Conservation (phyloP, 257 asterid species). For the Leonotis leonurus region DNA sequence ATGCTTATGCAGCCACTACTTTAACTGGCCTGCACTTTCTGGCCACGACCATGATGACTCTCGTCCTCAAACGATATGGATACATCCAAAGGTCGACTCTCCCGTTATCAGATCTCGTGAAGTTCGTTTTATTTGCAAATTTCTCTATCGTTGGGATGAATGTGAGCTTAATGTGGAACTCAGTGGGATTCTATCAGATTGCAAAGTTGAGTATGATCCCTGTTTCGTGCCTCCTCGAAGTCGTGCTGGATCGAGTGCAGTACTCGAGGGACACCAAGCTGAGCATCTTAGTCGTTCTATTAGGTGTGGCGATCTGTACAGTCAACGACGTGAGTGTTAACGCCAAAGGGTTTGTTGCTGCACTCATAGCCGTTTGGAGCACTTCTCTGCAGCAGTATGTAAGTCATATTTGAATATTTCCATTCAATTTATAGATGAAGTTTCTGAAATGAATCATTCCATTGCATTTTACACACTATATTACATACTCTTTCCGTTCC, state of each 20-base stretch:
- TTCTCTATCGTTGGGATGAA: constrained; percentile 97
- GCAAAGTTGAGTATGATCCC: constrained; percentile 97
- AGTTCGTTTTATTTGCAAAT: constrained; percentile 75
- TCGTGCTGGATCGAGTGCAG: constrained; percentile 62
- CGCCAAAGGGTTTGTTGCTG: constrained; percentile 84
- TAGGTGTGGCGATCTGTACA: constrained; percentile 94
- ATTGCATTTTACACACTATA: neutral
- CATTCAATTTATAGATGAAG: neutral
- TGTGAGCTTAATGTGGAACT: constrained; percentile 96
- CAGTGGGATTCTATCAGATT: constrained; percentile 97
- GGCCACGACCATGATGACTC: constrained; percentile 74
- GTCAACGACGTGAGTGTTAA: constrained; percentile 94
- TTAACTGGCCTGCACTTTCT: constrained; percentile 85
- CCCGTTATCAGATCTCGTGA: constrained; percentile 63
- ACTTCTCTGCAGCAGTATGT: constrained; percentile 93
- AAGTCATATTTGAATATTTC: constrained; percentile 42
- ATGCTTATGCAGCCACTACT: constrained; percentile 65
- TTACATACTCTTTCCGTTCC: too few species aligned
- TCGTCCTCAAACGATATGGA: constrained; percentile 74
- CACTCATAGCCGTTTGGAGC: constrained; percentile 89
- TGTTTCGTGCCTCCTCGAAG: constrained; percentile 84
- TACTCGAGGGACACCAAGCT: constrained; percentile 94
- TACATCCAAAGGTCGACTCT: constrained; percentile 90
- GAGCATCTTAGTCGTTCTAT: constrained; percentile 72
- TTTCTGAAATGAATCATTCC: neutral